Evolutionary conservation across 495 filamentous ascomycete genomes (phyloP).

Genomic region (Pyrenula massariospora): DNA sequence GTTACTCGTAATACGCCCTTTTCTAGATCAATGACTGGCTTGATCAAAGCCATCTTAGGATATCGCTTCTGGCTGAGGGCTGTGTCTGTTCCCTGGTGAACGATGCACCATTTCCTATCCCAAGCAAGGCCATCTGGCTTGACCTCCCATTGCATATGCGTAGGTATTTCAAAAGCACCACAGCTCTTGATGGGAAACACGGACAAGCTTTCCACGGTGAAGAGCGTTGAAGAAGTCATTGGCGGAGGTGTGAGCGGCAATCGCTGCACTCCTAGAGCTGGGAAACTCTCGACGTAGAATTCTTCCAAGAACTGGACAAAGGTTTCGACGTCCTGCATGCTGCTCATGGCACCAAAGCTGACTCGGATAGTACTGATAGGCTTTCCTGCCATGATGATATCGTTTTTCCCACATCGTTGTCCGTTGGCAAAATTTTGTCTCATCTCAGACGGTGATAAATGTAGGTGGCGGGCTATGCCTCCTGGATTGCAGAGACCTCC

Average conservation of each 20-base stretch:
- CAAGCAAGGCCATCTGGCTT: conserved; percentile 60
- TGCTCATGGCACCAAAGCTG: conserved; percentile 65
- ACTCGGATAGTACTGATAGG: conserved; percentile 54
- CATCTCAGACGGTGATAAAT: conserved; percentile 43
- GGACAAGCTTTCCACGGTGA: conserved; percentile 13
- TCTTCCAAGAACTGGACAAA: conserved; percentile 46
- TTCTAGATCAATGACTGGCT: conserved; percentile 50
- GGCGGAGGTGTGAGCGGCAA: background rate
- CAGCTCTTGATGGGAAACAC: conserved; percentile 69
- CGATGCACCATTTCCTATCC: conserved; percentile 78
- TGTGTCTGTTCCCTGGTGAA: conserved; percentile 60
- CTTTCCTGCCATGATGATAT: conserved; percentile 38
- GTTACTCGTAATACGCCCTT: conserved; percentile 31
- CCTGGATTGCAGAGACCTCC: conserved; percentile 57
- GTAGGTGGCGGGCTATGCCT: conserved; percentile 34
- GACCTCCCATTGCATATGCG: conserved; percentile 48
- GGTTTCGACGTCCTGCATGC: conserved; percentile 41
- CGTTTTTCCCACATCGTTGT: conserved; percentile 47
- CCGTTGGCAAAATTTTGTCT: conserved; percentile 49
- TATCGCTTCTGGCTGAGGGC: conserved; percentile 64
- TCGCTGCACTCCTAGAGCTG: background rate
- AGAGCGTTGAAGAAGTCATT: background rate
- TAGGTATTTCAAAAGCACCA: conserved; percentile 49
- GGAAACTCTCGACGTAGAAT: conserved; percentile 24
- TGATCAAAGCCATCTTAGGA: conserved; percentile 61